Percentiles rank a stretch among this genome's conserved stretches.
phyloP scores from a whole-genome alignment of 2,329 filamentous ascomycete genomes.

The Botrytis squamosa region DNA sequence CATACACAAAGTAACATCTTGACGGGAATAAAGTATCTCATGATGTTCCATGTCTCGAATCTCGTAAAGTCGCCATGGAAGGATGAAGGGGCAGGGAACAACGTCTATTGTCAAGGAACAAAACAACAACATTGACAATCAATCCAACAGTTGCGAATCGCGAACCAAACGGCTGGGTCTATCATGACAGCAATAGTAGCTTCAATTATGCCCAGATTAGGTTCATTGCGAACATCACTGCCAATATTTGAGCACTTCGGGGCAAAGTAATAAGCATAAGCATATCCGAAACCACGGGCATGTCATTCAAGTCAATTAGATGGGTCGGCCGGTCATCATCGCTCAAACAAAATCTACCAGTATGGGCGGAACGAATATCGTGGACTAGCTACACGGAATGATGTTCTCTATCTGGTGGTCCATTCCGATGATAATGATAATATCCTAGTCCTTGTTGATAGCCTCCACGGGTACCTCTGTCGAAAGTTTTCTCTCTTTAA shows the following conservation, averaged over 20 bases:
- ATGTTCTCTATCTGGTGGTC: slow-evolving; percentile 5
- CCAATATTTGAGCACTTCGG: background rate
- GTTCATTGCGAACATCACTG: background rate
- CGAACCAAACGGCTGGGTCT: background rate
- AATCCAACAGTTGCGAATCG: background rate
- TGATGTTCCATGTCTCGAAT: background rate
- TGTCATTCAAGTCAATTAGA: background rate
- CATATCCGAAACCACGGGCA: slow-evolving; percentile 3
- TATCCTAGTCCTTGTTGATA: slow-evolving; percentile 1
- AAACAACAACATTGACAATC: background rate
- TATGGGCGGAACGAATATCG: background rate
- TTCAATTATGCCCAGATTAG: background rate
- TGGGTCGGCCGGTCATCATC: background rate
- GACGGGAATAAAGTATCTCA: background rate
- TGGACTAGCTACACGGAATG: background rate
- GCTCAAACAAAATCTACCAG: background rate
- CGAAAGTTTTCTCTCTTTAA: background rate
- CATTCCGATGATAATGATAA: background rate
- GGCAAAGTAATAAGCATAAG: background rate
- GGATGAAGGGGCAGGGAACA: background rate
- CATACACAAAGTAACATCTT: background rate
- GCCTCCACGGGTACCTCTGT: background rate
- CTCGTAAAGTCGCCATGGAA: background rate
- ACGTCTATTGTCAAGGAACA: background rate
- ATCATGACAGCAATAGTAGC: background rate